A percentile compares a stretch with the other conserved stretches of the same genome.
Conservation (phyloP, 345 rosid species). For the Draba incana region DNA sequence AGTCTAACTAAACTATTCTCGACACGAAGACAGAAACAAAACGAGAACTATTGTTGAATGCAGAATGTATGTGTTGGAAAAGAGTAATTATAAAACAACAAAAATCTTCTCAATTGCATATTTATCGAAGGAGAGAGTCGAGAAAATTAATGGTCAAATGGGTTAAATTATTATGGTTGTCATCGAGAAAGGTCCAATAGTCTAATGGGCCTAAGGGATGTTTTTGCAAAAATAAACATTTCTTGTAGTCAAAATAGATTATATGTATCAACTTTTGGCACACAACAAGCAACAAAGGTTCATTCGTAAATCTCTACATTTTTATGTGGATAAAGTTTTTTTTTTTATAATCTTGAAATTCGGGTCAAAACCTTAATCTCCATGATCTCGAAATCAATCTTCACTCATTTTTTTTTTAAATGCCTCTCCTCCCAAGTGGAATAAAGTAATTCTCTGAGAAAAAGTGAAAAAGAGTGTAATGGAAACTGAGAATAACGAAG, state of each 20-base stretch:
- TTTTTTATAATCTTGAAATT: too few relatives aligned
- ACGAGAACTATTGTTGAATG: slow-evolving; percentile 1
- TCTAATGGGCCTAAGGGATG: slow-evolving; percentile 6
- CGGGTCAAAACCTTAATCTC: too few relatives aligned
- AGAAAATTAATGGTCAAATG: neutral
- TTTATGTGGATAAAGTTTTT: too few relatives aligned
- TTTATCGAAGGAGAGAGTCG: neutral
- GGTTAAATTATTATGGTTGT: neutral
- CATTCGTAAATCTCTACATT: neutral
- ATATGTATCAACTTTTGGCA: neutral
- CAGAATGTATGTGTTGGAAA: neutral
- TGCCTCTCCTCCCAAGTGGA: too few relatives aligned
- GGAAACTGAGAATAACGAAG: neutral
- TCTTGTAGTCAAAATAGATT: neutral
- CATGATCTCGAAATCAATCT: too few relatives aligned
- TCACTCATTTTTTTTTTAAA: too few relatives aligned
- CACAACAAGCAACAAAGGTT: neutral
- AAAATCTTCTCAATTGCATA: neutral
- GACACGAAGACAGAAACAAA: slow-evolving; percentile 20
- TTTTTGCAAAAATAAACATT: too few relatives aligned
- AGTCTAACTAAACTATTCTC: neutral
- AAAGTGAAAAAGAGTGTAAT: neutral
- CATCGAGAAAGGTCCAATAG: neutral
- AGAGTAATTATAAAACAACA: neutral
- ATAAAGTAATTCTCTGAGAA: too few relatives aligned